These are phyloP conservation scores for Amphichorda felina DNA, from an alignment of 2,329 filamentous ascomycete species.

Conservation along the genomic window DNA sequence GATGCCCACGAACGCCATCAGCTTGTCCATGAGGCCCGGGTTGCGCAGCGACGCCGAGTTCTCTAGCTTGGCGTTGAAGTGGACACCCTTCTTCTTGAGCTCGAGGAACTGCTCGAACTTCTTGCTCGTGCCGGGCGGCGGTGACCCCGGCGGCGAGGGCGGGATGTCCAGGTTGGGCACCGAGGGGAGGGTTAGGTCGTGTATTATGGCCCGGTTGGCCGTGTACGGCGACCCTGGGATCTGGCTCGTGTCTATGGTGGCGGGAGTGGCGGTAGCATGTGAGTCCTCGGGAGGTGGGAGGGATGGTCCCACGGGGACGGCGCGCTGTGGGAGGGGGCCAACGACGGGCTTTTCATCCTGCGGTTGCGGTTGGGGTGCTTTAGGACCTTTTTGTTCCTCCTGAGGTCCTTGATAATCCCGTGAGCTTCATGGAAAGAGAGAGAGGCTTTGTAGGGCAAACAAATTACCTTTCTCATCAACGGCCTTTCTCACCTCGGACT, in stretches of 20 bases:
- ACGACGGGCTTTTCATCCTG: neutral
- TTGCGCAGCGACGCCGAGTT: constrained; percentile 57
- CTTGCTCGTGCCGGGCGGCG: constrained; percentile 37
- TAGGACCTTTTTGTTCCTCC: too few species aligned
- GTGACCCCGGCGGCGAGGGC: constrained; percentile 55
- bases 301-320: constrained; percentile 23
- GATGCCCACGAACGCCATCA: constrained; percentile 53
- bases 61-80: constrained; percentile 68
- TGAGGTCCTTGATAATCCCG: neutral
- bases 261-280: too few species aligned
- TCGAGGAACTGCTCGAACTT: constrained; percentile 66
- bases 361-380: neutral
- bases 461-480: too few species aligned
- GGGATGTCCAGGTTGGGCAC: constrained; percentile 65
- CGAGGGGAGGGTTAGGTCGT: constrained; percentile 62
- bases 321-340: neutral
- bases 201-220: constrained; percentile 49
- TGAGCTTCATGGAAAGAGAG: too few species aligned
- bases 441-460: too few species aligned
- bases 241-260: constrained; percentile 4
- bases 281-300: constrained; percentile 18
- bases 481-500: neutral
- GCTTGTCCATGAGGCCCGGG: constrained; percentile 58
- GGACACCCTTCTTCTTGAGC: constrained; percentile 64
- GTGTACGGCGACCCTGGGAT: constrained; percentile 54